Evolutionary conservation across 2,329 filamentous ascomycete genomes (phyloP).

Genomic region (Aureobasidium sp.): DNA sequence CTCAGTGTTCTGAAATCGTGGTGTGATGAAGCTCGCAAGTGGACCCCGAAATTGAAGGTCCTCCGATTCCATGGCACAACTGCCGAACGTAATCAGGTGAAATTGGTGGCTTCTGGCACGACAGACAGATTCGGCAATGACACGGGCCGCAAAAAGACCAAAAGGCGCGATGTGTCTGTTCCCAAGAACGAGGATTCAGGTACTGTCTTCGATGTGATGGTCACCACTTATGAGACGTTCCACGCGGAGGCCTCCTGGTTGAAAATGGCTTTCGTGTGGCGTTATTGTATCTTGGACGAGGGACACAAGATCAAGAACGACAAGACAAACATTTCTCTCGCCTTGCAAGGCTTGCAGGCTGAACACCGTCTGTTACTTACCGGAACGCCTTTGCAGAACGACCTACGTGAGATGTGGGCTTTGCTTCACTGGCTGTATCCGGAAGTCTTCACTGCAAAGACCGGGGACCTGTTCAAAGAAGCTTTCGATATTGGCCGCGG

Average conservation of each 20-base stretch:
- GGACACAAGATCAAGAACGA: constrained; percentile 49
- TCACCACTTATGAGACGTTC: constrained; percentile 47
- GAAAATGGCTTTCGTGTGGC: constrained; percentile 45
- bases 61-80: constrained; percentile 43
- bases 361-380: constrained; percentile 47
- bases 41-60: constrained; percentile 42
- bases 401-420: constrained; percentile 52
- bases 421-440: constrained; percentile 53
- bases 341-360: constrained; percentile 39
- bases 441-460: constrained; percentile 49
- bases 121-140: constrained; percentile 42
- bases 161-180: constrained; percentile 23
- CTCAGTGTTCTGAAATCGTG: constrained; percentile 46
- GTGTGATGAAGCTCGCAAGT: constrained; percentile 42
- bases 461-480: constrained; percentile 45
- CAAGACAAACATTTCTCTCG: constrained; percentile 36
- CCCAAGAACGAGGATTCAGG: constrained; percentile 21
- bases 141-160: constrained; percentile 22
- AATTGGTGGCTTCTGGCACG: constrained; percentile 41
- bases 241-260: constrained; percentile 43
- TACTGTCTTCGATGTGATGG: constrained; percentile 36
- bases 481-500: constrained; percentile 52
- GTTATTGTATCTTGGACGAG: constrained; percentile 48
- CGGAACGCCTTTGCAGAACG: constrained; percentile 53
- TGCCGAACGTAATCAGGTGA: constrained; percentile 39